These are phyloP conservation scores for Penicillium pulvis DNA, from an alignment of 495 filamentous ascomycete genomes.

Conservation along the genomic window DNA sequence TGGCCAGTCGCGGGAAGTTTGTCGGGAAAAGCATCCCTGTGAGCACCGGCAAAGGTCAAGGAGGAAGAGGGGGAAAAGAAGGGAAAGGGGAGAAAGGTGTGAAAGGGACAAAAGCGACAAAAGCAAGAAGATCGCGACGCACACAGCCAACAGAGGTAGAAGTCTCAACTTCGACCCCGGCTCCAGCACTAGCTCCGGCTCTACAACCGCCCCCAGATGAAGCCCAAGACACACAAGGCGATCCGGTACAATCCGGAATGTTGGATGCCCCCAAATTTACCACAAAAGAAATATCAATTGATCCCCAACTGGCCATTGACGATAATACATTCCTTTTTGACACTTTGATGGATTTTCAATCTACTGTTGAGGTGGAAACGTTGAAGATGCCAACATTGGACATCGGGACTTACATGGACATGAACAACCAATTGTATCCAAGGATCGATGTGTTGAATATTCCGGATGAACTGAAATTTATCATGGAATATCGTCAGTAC, in stretches of 20 bases:
- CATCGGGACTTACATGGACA: not conserved
- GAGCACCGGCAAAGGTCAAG: not conserved
- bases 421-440: not conserved
- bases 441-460: not conserved
- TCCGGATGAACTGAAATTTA: conserved; percentile 6
- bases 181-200: not conserved
- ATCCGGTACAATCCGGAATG: not conserved
- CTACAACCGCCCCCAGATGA: not conserved
- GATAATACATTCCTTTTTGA: not conserved
- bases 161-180: not conserved
- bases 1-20: conserved; percentile 9
- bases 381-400: not conserved
- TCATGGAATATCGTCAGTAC: conserved; percentile 8
- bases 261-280: not conserved
- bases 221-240: not conserved
- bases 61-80: not conserved
- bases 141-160: not conserved
- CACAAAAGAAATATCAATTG: not conserved
- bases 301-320: not conserved
- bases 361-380: not conserved
- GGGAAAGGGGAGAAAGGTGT: not conserved
- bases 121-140: not conserved
- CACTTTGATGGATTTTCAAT: not conserved
- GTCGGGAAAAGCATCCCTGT: conserved; percentile 8
- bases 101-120: not conserved